Evolutionary conservation across 2,329 filamentous ascomycete species (phyloP).

Genomic region (Claviceps pusilla): DNA sequence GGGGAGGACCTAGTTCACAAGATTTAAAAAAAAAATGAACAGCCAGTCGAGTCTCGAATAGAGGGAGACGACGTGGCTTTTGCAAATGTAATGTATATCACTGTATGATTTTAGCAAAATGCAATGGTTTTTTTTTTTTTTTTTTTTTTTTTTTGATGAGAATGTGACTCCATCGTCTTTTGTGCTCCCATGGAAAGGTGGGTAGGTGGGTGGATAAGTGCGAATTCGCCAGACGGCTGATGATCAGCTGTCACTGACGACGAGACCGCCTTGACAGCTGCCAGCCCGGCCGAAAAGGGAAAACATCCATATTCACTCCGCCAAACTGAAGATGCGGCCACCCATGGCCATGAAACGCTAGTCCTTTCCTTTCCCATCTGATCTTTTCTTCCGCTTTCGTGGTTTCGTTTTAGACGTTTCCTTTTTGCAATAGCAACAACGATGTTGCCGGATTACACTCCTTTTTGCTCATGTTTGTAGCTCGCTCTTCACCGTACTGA

Average conservation of each 20-base stretch:
- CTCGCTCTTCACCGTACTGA: neutral
- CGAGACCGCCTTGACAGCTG: neutral
- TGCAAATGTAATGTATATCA: constrained; percentile 25
- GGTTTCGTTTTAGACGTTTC: neutral
- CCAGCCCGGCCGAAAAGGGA: neutral
- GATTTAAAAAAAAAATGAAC: neutral
- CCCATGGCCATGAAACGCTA: neutral
- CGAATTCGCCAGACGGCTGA: neutral
- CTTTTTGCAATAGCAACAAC: neutral
- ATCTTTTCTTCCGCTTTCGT: neutral
- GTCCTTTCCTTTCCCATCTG: neutral
- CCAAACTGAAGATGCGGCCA: neutral
- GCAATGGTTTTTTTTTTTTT: neutral
- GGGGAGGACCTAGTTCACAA: constrained; percentile 11
- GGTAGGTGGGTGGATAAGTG: neutral
- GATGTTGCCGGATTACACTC: neutral
- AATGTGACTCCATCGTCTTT: neutral
- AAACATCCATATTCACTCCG: neutral
- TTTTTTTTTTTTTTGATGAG: neutral
- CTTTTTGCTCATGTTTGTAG: neutral
- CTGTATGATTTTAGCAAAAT: constrained; percentile 16
- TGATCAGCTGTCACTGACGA: neutral
- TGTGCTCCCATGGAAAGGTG: neutral
- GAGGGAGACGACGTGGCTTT: constrained; percentile 6
- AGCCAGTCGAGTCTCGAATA: neutral